Evolutionary conservation across 1,284 basidiomycete species (phyloP).

Genomic region (Inonotus obliquus): DNA sequence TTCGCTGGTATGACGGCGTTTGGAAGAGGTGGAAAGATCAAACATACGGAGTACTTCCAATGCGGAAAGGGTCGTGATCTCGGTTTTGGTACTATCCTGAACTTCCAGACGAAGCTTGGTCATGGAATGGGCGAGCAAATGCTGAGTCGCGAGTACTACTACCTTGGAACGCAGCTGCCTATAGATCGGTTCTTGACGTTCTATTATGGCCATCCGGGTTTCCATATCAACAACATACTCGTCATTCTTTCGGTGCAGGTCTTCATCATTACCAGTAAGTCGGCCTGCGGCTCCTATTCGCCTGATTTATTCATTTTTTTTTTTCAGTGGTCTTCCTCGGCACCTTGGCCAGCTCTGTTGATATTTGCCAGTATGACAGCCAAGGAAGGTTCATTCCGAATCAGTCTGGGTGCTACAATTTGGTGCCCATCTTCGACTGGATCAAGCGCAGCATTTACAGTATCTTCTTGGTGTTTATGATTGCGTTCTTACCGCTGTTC

Average conservation of each 20-base stretch:
- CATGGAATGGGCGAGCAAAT: slow-evolving; percentile 99
- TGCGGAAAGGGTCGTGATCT: slow-evolving; percentile 99
- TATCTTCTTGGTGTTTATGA: slow-evolving; percentile 96
- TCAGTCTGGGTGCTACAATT: slow-evolving; percentile 87
- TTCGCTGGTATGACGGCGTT: slow-evolving; percentile 99
- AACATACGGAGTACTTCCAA: slow-evolving; percentile 98
- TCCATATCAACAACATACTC: slow-evolving; percentile 99
- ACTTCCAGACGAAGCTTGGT: slow-evolving; percentile 99
- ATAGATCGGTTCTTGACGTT: slow-evolving; percentile 99
- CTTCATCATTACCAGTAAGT: slow-evolving; percentile 82
- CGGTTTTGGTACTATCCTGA: slow-evolving; percentile 97
- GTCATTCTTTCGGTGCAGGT: slow-evolving; percentile 93
- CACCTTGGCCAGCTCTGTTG: slow-evolving; percentile 77
- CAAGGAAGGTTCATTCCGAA: slow-evolving; percentile 68
- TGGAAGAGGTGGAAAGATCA: slow-evolving; percentile 95
- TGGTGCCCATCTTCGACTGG: slow-evolving; percentile 87
- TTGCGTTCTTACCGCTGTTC: slow-evolving; percentile 90
- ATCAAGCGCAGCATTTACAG: slow-evolving; percentile 92
- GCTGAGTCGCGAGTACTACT: slow-evolving; percentile 99
- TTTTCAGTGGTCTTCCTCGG: slow-evolving; percentile 85
- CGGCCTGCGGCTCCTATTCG: neutral
- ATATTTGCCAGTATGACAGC: slow-evolving; percentile 73
- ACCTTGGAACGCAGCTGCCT: slow-evolving; percentile 97
- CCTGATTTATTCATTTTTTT: slow-evolving; percentile 11
- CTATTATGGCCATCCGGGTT: slow-evolving; percentile 99